phyloP scores from a whole-genome alignment of 179 eudicot species.

The Silene noctiflora region DNA sequence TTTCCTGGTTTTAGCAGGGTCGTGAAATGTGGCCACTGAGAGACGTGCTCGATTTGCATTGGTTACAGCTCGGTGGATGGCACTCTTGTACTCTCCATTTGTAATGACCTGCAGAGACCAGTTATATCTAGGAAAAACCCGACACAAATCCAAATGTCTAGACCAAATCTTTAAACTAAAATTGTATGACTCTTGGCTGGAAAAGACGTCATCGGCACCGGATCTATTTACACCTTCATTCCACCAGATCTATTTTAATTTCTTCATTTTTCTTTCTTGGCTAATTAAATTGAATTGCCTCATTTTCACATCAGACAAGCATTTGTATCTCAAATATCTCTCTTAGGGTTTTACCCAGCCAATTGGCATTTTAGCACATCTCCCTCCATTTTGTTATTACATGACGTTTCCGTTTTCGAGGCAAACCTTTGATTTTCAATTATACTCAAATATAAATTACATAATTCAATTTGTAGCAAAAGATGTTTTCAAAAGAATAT shows the following conservation, averaged over 20 bases:
- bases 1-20: conserved; percentile 67
- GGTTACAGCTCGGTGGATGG: conserved; percentile 75
- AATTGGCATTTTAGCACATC: no score
- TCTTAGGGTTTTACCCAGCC: no score
- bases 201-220: neutral
- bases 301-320: no score
- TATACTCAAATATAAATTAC: neutral
- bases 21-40: conserved; percentile 93
- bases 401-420: no score
- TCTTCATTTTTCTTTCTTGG: no score
- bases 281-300: no score
- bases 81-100: conserved; percentile 77
- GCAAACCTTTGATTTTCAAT: no score
- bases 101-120: conserved; percentile 61
- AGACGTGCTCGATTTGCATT: conserved; percentile 65
- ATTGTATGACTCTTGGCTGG: conserved; percentile 6
- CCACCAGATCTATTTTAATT: no score
- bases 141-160: neutral
- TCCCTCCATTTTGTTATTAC: no score
- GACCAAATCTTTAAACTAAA: neutral
- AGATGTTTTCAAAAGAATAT: neutral
- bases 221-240: neutral
- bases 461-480: neutral
- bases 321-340: no score
- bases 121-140: neutral